Conservation (phyloP, 768 basidiomycete genomes). For the Tephrocybe rancida region DNA sequence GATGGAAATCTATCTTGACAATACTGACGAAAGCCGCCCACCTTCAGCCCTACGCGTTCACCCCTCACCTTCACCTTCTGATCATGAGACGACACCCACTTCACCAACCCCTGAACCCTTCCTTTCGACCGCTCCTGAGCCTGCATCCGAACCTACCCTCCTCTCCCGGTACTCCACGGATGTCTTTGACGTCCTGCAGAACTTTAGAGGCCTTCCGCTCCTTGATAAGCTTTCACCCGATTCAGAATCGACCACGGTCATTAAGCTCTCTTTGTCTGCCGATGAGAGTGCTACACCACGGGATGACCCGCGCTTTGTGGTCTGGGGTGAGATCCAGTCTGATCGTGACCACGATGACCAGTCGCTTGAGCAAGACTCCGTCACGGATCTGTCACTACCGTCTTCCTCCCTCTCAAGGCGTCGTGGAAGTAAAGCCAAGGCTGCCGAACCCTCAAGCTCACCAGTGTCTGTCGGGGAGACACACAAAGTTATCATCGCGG, state of each 20-base stretch:
- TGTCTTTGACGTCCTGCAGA: constrained; percentile 82
- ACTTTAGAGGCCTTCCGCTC: constrained; percentile 74
- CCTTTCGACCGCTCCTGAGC: constrained; percentile 8
- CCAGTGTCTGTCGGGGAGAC: constrained; percentile 25
- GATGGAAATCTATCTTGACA: constrained; percentile 16
- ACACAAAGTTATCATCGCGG: constrained; percentile 72
- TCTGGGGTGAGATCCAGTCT: constrained; percentile 72
- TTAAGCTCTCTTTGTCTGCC: constrained; percentile 67
- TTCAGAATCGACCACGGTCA: constrained; percentile 62
- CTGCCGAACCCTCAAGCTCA: constrained; percentile 27
- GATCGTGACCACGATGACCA: constrained; percentile 35
- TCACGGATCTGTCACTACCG: constrained; percentile 31
- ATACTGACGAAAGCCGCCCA: constrained; percentile 21
- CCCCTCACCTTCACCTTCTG: constrained; percentile 12
- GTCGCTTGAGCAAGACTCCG: constrained; percentile 35
- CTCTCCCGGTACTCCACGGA: constrained; percentile 71
- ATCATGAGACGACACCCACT: constrained; percentile 14
- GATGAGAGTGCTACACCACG: constrained; percentile 74
- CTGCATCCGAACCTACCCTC: constrained; percentile 44
- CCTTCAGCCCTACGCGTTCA: constrained; percentile 28
- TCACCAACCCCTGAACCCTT: constrained; percentile 10
- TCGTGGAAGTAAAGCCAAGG: constrained; percentile 34
- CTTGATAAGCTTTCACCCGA: constrained; percentile 67
- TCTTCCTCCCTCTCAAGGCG: constrained; percentile 37
- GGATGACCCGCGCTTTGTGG: constrained; percentile 89